A percentile compares a stretch with the other conserved stretches of the same genome.
Conservation (phyloP, 2,329 filamentous ascomycete genomes). For the Botryosphaeria dothidea region DNA sequence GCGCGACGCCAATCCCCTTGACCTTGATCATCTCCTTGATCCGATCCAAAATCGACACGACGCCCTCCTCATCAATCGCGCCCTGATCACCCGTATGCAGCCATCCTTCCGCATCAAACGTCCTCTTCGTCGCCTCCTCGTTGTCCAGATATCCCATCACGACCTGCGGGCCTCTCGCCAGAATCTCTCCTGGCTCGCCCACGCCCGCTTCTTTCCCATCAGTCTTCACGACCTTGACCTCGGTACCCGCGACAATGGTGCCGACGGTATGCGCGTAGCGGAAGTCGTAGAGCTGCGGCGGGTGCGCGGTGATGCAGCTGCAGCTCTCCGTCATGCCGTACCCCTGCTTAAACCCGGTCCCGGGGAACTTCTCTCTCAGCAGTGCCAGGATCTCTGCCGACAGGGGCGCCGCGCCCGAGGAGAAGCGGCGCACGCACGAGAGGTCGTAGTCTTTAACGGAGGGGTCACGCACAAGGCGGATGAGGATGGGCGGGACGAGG, state of each 20-base stretch:
- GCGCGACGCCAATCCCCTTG: constrained; percentile 63
- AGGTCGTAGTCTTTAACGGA: constrained; percentile 59
- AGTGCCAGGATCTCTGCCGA: constrained; percentile 58
- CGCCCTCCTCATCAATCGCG: constrained; percentile 55
- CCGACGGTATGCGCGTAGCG: constrained; percentile 60
- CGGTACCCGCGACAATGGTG: constrained; percentile 58
- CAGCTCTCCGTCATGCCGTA: constrained; percentile 71
- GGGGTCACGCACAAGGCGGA: constrained; percentile 60
- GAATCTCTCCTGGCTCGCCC: constrained; percentile 55
- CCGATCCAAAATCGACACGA: constrained; percentile 60
- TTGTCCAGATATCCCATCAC: constrained; percentile 54
- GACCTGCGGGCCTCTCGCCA: constrained; percentile 50
- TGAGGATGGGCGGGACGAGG: constrained; percentile 62
- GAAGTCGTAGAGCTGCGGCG: constrained; percentile 57
- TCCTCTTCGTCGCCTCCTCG: constrained; percentile 43
- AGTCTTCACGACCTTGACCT: constrained; percentile 60
- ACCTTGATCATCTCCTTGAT: constrained; percentile 72
- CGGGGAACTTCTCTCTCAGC: constrained; percentile 58
- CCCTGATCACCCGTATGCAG: constrained; percentile 62
- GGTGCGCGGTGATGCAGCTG: constrained; percentile 63
- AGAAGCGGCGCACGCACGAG: constrained; percentile 56
- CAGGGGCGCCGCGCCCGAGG: constrained; percentile 62
- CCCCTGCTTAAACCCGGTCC: constrained; percentile 64
- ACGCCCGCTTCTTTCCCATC: constrained; percentile 56
- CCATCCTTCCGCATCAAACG: constrained; percentile 51